Evolutionary conservation across 2,329 filamentous ascomycete species (phyloP).

Genomic region (Fusarium pseudocircinatum): DNA sequence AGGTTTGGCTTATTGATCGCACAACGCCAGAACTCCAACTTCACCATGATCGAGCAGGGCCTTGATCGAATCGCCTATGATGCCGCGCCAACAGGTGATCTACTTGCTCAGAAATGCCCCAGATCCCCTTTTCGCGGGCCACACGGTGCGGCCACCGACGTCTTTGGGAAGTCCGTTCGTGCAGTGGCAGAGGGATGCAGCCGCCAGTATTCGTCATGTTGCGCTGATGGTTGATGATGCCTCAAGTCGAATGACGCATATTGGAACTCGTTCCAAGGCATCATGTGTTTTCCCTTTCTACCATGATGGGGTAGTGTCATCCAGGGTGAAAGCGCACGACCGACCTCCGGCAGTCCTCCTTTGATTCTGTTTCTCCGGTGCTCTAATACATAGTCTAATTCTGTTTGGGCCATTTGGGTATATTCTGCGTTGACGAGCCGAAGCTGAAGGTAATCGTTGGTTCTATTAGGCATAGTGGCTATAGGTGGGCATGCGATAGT

Average conservation of each 20-base stretch:
- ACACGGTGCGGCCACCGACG: constrained; percentile 33
- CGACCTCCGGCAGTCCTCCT: not conserved
- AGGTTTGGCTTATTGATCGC: constrained; percentile 46
- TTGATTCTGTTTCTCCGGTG: constrained; percentile 1
- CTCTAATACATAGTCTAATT: constrained; percentile 3
- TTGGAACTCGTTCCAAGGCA: constrained; percentile 18
- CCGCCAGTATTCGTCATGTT: constrained; percentile 24
- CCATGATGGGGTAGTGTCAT: constrained; percentile 7
- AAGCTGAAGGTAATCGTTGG: not conserved
- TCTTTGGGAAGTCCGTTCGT: constrained; percentile 17
- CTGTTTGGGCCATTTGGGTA: not conserved
- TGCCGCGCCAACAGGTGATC: constrained; percentile 31
- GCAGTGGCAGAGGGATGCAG: constrained; percentile 9
- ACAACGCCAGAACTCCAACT: constrained; percentile 31
- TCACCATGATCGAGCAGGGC: constrained; percentile 23
- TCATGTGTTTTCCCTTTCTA: constrained; percentile 13
- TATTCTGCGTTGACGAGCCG: not conserved
- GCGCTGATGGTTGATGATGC: constrained; percentile 13
- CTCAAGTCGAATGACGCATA: constrained; percentile 25
- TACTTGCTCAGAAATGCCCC: constrained; percentile 22
- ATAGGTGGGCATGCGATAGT: not conserved
- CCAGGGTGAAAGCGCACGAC: not conserved
- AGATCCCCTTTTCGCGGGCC: constrained; percentile 24
- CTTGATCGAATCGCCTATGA: constrained; percentile 19
- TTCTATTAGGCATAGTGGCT: not conserved